These are phyloP conservation scores for Phytophthora agathidicida DNA, from an alignment of 352 stramenopile species.

Conservation along the genomic window DNA sequence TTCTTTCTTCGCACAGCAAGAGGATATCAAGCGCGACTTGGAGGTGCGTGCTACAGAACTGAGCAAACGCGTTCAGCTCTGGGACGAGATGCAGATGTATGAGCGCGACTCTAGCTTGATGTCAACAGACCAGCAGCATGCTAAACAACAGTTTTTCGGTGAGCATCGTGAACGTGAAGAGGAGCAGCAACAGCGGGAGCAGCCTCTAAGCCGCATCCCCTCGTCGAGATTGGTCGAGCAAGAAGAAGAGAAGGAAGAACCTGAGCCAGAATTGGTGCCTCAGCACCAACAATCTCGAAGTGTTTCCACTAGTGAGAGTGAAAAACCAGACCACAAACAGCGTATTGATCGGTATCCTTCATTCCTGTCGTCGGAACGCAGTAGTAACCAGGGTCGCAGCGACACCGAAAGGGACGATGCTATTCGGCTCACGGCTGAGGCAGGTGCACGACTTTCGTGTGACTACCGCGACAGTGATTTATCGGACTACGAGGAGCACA, in stretches of 20 bases:
- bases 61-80: constrained; percentile 30
- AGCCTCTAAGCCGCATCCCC: constrained; percentile 15
- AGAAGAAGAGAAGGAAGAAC: constrained; percentile 36
- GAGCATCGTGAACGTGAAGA: constrained; percentile 16
- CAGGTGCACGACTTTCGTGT: constrained; percentile 22
- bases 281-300: constrained; percentile 19
- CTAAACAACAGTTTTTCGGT: constrained; percentile 12
- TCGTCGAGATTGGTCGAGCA: constrained; percentile 25
- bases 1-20: constrained; percentile 36
- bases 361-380: constrained; percentile 43
- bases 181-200: constrained; percentile 7
- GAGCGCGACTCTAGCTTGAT: constrained; percentile 34
- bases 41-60: constrained; percentile 38
- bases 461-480: constrained; percentile 40
- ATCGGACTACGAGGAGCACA: constrained; percentile 54
- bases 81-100: constrained; percentile 45
- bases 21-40: constrained; percentile 41
- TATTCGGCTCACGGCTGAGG: constrained; percentile 31
- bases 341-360: constrained; percentile 28
- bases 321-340: constrained; percentile 10
- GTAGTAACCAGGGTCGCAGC: constrained; percentile 30
- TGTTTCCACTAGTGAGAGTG: constrained; percentile 19
- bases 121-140: constrained; percentile 6
- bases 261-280: constrained; percentile 17
- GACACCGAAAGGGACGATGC: constrained; percentile 31